Base-by-base conservation (phyloP, 768 basidiomycete genomes). In the Myochromella boudieri region DNA sequence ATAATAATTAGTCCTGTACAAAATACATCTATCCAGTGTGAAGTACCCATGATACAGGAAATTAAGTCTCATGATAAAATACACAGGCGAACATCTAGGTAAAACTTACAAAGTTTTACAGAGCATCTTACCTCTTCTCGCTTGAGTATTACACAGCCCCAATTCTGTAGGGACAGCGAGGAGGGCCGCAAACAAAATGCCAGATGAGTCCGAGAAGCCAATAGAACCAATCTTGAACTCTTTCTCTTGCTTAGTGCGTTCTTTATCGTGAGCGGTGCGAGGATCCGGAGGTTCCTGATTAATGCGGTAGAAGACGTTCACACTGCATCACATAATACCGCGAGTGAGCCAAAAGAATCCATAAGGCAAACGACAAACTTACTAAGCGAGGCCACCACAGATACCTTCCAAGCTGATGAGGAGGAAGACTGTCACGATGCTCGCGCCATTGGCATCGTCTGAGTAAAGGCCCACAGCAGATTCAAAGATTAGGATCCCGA, bases 381-480 rank as follows among this genome's bases (percentile, higher is more conserved):
- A 91, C 91, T 97, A 97, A 12, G 91, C 92, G 9, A 87, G 74
- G 4, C 95, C 95, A 24, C 95, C 95, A 53, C 92, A 95, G n/a
- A 31, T 8, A 8, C 29, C 29, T n/a, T 31, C 29, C n/a, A 31
- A 31, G 29, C 29, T 31, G 8, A 99, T 84, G 37, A 97, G 76
- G 9, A 80, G 28, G 60, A 93, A 90, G 2, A 85, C 81, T n/a
- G 79, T 55, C 12, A 69, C 51, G 53, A 87, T 77, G 47, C 73
- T 79, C 11, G 68, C 47, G 56, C 62, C 58, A 55, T 60, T 54
- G 15, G 63, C 54, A 5, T 71, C 74, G 21, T 69, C 70, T 1
- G 71, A 53, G 60, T 84, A 81, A 44, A 85, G 56, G 6, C 82
- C 82, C 1, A 78, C 64, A 0, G 79, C 81, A 17, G 81, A 81